A percentile compares a stretch with the other conserved stretches of the same genome.
phyloP scores from a whole-genome alignment of 306 rosid species.

The Rosa chinensis region DNA sequence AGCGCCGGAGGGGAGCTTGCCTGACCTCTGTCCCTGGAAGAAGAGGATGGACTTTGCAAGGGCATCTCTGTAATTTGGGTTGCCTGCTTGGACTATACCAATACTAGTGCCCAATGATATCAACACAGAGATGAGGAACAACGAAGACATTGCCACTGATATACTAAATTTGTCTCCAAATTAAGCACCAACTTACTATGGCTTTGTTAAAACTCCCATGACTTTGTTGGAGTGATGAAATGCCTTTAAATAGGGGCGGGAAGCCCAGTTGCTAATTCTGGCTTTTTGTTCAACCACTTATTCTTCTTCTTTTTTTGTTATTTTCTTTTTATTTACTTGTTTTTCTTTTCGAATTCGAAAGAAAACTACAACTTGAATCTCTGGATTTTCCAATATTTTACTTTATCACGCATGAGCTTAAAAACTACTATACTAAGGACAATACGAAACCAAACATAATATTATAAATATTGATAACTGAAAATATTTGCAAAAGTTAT shows the following conservation, averaged over 20 bases:
- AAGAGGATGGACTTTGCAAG: slow-evolving; percentile 74
- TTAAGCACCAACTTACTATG: not conserved
- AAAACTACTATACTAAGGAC: too few species aligned
- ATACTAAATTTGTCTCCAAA: too few species aligned
- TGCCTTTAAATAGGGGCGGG: not conserved
- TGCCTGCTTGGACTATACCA: slow-evolving; percentile 27
- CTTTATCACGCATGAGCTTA: too few species aligned
- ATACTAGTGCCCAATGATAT: not conserved
- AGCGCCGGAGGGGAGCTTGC: slow-evolving; percentile 49
- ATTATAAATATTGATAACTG: too few species aligned
- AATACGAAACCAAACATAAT: too few species aligned
- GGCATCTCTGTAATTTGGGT: slow-evolving; percentile 77
- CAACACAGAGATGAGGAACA: slow-evolving; percentile 19
- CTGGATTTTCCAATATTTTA: too few species aligned
- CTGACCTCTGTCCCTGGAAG: slow-evolving; percentile 92
- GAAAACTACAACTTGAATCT: too few species aligned
- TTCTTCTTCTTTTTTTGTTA: too few species aligned
- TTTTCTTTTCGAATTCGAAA: too few species aligned
- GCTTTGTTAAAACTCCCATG: not conserved
- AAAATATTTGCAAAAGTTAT: too few species aligned
- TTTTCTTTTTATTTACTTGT: too few species aligned
- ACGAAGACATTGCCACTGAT: slow-evolving; percentile 15
- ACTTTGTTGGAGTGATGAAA: not conserved
- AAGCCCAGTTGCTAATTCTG: not conserved
- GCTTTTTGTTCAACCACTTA: not conserved